Conservation (phyloP, 495 filamentous ascomycete genomes). For the Penicillium soppii region DNA sequence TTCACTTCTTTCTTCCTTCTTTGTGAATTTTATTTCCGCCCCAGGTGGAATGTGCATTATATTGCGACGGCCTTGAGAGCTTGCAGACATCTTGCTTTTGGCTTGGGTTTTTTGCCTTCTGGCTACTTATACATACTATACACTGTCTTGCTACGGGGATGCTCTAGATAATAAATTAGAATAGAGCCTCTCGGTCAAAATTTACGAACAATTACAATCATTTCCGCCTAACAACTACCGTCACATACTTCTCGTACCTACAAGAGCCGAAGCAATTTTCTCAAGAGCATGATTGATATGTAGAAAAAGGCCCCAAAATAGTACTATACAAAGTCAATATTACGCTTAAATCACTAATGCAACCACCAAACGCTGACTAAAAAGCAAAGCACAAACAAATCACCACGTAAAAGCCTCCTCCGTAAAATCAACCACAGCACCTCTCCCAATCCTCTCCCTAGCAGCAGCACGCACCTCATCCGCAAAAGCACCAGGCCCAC, state of each 20-base stretch:
- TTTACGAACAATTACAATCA: background rate
- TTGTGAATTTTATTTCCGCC: conserved; percentile 2
- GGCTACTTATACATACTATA: background rate
- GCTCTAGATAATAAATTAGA: background rate
- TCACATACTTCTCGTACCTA: too few relatives aligned
- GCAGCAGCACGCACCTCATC: conserved; percentile 81
- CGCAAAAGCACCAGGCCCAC: conserved; percentile 83
- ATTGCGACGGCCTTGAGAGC: background rate
- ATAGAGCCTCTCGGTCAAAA: conserved; percentile 1
- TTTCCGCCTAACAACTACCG: too few relatives aligned
- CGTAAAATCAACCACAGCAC: conserved; percentile 77
- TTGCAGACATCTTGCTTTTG: background rate
- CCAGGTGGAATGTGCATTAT: background rate
- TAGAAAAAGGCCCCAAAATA: too few relatives aligned
- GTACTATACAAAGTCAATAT: background rate
- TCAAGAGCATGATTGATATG: background rate
- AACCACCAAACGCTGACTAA: background rate
- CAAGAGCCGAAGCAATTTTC: too few relatives aligned
- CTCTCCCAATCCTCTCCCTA: conserved; percentile 61
- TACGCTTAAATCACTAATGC: conserved; percentile 4
- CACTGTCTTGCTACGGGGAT: background rate
- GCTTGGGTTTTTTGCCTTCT: background rate
- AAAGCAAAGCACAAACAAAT: background rate
- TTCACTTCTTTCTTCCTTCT: conserved; percentile 2
- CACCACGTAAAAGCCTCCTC: conserved; percentile 92